Base-by-base conservation (phyloP, 805 yeast genomes). In the Lipomyces sp. region DNA sequence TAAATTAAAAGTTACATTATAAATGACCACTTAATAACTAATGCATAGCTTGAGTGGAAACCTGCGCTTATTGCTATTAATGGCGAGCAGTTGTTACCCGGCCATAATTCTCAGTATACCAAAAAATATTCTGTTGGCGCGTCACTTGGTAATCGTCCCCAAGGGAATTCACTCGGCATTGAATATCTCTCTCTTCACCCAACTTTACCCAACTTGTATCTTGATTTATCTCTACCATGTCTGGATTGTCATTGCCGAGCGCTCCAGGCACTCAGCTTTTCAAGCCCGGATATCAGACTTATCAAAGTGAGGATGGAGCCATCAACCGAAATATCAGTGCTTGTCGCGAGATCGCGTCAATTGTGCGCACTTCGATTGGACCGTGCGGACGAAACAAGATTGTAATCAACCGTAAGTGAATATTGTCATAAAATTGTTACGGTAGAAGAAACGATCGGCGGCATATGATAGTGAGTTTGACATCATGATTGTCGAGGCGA, bases 371-470 rank as follows among this genome's bases (percentile, higher is more conserved):
- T 1, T 92, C 97, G 11, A 90, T 95, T 82, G 99, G 99, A 5
- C 99, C 99, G 67, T 90, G 96, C 79, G 99, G 99, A 62, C 86
- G 97, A 75, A 95, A 93, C 79, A 95, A 95, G 84, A 92, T 95
- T 77, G 89, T 95, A 73, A 97, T 95, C 64, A 94, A 94, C 80
- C 86, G 72, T 59, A 51, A 32, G 70, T 57, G n/a, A 6, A 50
- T 53, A 18, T 34, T 51, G 10, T 18, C 11, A 24, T 5, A 15
- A 29, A 3, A 6, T 4, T 33, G 13, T 39, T 37, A 5, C 30
- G 30, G 13, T n/a, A 7, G 33, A 35, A 29, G 5, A n/a, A 42
- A 11, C 24, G 18, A 42, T 37, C 42, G 8, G 48, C 8, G 15
- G 39, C 39, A 11, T 13, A 37, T 13, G 15, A 3, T 37, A 37